Conservation (phyloP, 2,329 filamentous ascomycete species). For the Dactylellina parvicollis region DNA sequence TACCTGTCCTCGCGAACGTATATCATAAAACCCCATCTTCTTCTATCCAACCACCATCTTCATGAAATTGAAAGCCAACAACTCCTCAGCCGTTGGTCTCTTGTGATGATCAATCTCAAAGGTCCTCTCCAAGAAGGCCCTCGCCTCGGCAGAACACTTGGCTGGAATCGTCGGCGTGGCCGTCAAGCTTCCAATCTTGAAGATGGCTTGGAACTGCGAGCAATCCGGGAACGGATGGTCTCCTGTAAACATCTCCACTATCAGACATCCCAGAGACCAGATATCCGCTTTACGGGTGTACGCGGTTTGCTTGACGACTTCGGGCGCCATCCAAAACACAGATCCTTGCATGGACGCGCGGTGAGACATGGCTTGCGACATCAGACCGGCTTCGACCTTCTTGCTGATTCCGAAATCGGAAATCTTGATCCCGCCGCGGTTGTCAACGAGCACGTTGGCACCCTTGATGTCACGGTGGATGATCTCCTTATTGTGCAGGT, state of each 20-base stretch:
- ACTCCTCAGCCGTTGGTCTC: constrained; percentile 88
- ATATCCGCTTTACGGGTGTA: constrained; percentile 99
- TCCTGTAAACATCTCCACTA: constrained; percentile 99
- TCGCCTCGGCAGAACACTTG: constrained; percentile 82
- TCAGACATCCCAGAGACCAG: constrained; percentile 94
- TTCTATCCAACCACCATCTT: constrained; percentile 67
- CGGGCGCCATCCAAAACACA: constrained; percentile 99
- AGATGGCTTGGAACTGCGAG: constrained; percentile 96
- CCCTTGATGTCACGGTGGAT: constrained; percentile 99
- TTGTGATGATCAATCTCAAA: constrained; percentile 96
- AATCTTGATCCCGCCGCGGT: constrained; percentile 98
- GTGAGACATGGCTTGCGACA: constrained; percentile 74
- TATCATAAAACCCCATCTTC: background rate
- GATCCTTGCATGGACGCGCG: constrained; percentile 89
- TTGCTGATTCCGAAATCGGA: constrained; percentile 99
- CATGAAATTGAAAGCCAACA: constrained; percentile 84
- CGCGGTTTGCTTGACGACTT: constrained; percentile 96
- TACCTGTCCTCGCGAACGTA: background rate
- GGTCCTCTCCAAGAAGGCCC: constrained; percentile 83
- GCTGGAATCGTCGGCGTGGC: constrained; percentile 90
- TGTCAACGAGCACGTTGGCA: constrained; percentile 97
- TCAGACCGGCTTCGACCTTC: constrained; percentile 90
- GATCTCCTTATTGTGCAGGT: constrained; percentile 92
- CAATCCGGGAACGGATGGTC: constrained; percentile 96
- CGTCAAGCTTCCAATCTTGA: constrained; percentile 92